phyloP scores from a whole-genome alignment of 768 basidiomycete genomes.

The Termitomyces titanicus region DNA sequence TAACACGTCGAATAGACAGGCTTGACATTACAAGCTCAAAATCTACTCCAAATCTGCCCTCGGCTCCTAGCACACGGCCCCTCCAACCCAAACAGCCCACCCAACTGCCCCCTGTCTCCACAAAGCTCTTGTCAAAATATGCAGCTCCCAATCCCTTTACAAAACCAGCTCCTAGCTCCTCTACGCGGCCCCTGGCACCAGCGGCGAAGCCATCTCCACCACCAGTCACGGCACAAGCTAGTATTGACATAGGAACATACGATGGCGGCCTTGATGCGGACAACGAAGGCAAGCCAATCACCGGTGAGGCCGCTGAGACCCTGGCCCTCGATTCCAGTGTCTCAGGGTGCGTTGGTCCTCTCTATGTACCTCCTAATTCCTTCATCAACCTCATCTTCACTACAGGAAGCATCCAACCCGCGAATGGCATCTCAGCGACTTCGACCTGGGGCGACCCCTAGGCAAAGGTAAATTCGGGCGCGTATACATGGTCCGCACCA shows the following conservation, averaged over 20 bases:
- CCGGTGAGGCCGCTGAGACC: conserved; percentile 74
- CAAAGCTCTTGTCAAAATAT: conserved; percentile 70
- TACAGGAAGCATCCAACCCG: conserved; percentile 66
- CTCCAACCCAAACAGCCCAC: not conserved
- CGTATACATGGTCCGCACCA: conserved; percentile 97
- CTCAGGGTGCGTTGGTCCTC: conserved; percentile 39
- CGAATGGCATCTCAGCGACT: conserved; percentile 81
- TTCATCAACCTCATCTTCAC: not conserved
- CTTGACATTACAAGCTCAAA: not conserved
- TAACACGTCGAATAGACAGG: not conserved
- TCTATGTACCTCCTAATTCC: not conserved
- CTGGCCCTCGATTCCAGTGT: conserved; percentile 84
- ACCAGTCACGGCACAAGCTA: conserved; percentile 19
- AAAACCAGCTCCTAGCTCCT: conserved; percentile 35
- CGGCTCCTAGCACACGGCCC: not conserved
- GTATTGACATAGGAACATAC: conserved; percentile 82
- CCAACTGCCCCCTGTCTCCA: not conserved
- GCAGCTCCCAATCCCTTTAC: conserved; percentile 59
- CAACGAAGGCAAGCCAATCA: conserved; percentile 65
- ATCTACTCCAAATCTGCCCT: not conserved
- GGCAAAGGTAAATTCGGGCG: conserved; percentile 99
- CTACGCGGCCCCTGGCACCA: conserved; percentile 35
- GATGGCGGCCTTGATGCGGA: conserved; percentile 92
- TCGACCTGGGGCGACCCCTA: conserved; percentile 92
- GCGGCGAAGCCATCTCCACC: conserved; percentile 16